A percentile compares a stretch with the other conserved stretches of the same genome.
Conservation (phyloP, 164 flowering plant species). For the Protea cynaroides region DNA sequence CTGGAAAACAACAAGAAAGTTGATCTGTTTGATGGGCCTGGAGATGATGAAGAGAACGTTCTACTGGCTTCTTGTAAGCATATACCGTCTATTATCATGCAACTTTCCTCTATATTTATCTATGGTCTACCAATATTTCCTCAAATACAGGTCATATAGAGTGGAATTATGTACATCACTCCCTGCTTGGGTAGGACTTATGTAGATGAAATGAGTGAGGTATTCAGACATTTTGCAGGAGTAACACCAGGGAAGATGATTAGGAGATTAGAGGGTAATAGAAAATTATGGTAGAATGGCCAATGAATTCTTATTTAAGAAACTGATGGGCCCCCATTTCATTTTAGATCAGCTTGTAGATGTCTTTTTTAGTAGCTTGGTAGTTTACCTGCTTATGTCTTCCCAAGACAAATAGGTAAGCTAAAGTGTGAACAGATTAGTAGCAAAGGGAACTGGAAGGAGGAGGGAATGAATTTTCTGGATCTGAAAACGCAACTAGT, state of each 20-base stretch:
- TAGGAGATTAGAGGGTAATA: neutral
- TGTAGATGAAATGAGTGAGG: neutral
- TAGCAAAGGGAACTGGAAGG: no score
- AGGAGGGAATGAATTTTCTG: no score
- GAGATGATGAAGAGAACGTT: conserved; percentile 55
- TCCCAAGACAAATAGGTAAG: no score
- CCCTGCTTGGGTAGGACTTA: neutral
- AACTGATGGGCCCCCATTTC: no score
- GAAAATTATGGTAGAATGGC: neutral
- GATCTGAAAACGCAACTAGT: no score
- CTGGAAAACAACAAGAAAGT: conserved; percentile 58
- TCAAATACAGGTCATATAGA: no score
- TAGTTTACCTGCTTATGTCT: no score
- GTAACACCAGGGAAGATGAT: neutral
- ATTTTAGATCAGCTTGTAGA: no score
- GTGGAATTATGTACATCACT: neutral
- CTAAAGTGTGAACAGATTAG: no score
- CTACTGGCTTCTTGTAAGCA: conserved; percentile 67
- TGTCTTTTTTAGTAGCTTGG: no score
- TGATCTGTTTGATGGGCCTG: conserved; percentile 72
- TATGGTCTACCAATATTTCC: neutral
- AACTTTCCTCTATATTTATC: neutral
- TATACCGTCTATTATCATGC: neutral
- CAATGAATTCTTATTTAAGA: no score
- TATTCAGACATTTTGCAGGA: neutral